A percentile compares a stretch with the other conserved stretches of the same genome.
These are phyloP conservation scores for Phytophthora vignae DNA, from an alignment of 352 stramenopile genomes.

Conservation along the genomic window DNA sequence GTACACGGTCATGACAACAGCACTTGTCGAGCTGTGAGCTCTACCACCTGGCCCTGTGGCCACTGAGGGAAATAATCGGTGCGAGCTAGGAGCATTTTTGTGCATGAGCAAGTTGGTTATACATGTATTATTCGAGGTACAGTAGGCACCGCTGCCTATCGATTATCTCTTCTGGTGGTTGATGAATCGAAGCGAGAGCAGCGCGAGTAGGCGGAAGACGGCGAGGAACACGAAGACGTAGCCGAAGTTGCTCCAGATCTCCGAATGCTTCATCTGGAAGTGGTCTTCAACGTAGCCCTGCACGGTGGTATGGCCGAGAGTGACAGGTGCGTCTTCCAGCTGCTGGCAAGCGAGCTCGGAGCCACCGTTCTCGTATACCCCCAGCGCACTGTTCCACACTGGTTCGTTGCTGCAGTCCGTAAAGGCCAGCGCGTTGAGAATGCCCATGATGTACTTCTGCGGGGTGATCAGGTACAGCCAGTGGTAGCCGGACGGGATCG, in stretches of 20 bases:
- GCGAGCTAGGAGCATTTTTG: too few relatives aligned
- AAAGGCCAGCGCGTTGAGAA: slow-evolving; percentile 32
- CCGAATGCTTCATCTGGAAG: slow-evolving; percentile 43
- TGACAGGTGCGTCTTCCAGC: slow-evolving; percentile 37
- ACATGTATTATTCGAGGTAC: too few relatives aligned
- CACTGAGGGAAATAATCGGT: too few relatives aligned
- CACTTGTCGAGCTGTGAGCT: not conserved
- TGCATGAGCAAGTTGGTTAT: not conserved
- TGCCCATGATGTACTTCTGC: slow-evolving; percentile 33
- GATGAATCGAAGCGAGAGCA: slow-evolving; percentile 36
- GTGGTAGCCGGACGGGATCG: slow-evolving; percentile 44
- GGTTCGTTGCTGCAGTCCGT: slow-evolving; percentile 30
- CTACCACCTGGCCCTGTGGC: too few relatives aligned
- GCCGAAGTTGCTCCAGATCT: slow-evolving; percentile 36
- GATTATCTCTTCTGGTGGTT: slow-evolving; percentile 17
- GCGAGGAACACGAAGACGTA: not conserved
- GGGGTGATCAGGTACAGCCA: slow-evolving; percentile 50
- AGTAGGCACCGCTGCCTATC: too few relatives aligned
- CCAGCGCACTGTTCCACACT: slow-evolving; percentile 23
- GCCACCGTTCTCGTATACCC: slow-evolving; percentile 19
- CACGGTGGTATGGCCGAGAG: slow-evolving; percentile 31
- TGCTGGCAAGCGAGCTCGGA: slow-evolving; percentile 40
- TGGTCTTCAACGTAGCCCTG: slow-evolving; percentile 39
- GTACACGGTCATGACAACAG: not conserved
- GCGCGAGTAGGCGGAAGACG: not conserved